Conservation (phyloP, 108 stramenopile species). For the Thalassiosira profunda region DNA sequence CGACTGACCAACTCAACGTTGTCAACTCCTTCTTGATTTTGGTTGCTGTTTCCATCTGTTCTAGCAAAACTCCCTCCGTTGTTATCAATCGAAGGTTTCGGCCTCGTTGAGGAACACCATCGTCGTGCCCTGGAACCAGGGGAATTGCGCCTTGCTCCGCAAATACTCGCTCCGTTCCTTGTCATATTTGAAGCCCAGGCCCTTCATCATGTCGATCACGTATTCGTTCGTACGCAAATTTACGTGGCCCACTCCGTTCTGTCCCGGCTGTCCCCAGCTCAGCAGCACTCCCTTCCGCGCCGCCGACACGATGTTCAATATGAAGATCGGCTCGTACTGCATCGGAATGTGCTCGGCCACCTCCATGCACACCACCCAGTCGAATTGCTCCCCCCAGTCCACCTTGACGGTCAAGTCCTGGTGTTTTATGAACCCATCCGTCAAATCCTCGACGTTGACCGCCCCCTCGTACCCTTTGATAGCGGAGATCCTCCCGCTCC, state of each 20-base stretch:
- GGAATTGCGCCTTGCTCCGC: too few relatives aligned
- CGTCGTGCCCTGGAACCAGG: too few relatives aligned
- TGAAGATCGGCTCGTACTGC: slow-evolving; percentile 1
- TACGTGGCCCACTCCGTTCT: slow-evolving; percentile 16
- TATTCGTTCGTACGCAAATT: too few relatives aligned
- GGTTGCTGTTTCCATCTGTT: too few relatives aligned
- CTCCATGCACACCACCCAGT: slow-evolving; percentile 12
- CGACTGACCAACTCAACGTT: too few relatives aligned
- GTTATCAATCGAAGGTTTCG: too few relatives aligned
- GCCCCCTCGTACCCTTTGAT: slow-evolving; percentile 15
- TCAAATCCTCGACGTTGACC: slow-evolving; percentile 13
- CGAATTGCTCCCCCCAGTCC: slow-evolving; percentile 12
- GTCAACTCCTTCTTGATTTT: too few relatives aligned
- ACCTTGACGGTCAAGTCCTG: slow-evolving; percentile 17
- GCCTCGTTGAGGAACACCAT: too few relatives aligned
- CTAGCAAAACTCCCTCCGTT: too few relatives aligned
- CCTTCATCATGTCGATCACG: too few relatives aligned
- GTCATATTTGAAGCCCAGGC: too few relatives aligned
- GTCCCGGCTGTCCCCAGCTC: slow-evolving; percentile 5
- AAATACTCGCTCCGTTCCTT: too few relatives aligned
- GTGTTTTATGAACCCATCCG: slow-evolving; percentile 12
- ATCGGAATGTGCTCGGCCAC: slow-evolving; percentile 13
- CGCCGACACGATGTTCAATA: slow-evolving; percentile 9
- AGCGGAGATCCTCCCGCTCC: slow-evolving; percentile 8
- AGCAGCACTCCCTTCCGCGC: slow-evolving; percentile 1